These are phyloP conservation scores for Pseudocercospora cruenta DNA, from an alignment of 2,329 filamentous ascomycete genomes.

Conservation along the genomic window DNA sequence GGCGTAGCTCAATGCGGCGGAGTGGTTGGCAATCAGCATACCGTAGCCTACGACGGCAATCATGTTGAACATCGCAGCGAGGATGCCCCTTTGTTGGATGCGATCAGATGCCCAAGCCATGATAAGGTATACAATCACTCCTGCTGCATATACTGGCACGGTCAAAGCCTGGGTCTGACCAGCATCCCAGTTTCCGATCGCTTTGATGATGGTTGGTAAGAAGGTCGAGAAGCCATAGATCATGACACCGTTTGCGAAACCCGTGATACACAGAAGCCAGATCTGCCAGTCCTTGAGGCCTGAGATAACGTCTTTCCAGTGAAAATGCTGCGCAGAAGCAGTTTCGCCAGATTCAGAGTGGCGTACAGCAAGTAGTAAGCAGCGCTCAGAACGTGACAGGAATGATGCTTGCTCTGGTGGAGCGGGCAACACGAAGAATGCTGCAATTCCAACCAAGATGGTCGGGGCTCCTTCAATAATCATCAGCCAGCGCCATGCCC, in stretches of 20 bases:
- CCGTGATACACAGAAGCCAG: slow-evolving; percentile 68
- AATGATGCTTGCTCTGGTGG: slow-evolving; percentile 66
- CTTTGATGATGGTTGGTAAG: slow-evolving; percentile 58
- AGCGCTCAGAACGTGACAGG: slow-evolving; percentile 61
- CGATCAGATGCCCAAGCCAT: slow-evolving; percentile 55
- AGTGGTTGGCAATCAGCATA: slow-evolving; percentile 24
- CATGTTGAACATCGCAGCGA: slow-evolving; percentile 26
- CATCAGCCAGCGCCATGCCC: slow-evolving; percentile 73
- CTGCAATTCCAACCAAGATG: slow-evolving; percentile 58
- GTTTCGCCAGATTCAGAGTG: slow-evolving; percentile 54
- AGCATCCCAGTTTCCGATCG: slow-evolving; percentile 54
- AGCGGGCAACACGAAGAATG: slow-evolving; percentile 63
- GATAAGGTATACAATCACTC: slow-evolving; percentile 50
- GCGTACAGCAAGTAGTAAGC: slow-evolving; percentile 56
- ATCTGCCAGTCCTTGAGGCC: slow-evolving; percentile 76
- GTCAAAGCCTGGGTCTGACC: slow-evolving; percentile 59
- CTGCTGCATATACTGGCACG: slow-evolving; percentile 60
- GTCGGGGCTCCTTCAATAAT: slow-evolving; percentile 61
- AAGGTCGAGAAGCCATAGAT: slow-evolving; percentile 63
- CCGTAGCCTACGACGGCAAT: slow-evolving; percentile 31
- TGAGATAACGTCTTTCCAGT: slow-evolving; percentile 65
- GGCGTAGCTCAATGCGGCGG: slow-evolving; percentile 22
- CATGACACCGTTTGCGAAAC: slow-evolving; percentile 64
- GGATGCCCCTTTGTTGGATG: slow-evolving; percentile 29
- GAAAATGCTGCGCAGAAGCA: slow-evolving; percentile 47